phyloP scores from a whole-genome alignment of 768 basidiomycete species.

The Trametes elegans region DNA sequence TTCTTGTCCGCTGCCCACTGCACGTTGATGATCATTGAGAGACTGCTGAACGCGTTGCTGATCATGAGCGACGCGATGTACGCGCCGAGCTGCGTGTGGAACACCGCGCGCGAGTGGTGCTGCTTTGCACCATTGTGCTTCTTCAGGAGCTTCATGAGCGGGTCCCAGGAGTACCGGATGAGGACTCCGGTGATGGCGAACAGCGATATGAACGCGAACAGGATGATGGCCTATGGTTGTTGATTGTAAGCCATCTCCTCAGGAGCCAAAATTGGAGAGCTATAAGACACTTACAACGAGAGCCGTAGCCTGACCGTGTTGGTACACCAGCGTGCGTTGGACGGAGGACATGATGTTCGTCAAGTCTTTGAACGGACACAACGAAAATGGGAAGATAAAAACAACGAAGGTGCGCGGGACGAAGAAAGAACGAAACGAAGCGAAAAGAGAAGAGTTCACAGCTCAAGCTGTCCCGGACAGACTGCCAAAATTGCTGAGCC shows the following conservation, averaged over 20 bases:
- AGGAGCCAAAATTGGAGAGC: no score
- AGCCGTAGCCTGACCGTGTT: conserved; percentile 20
- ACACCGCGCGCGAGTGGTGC: conserved; percentile 47
- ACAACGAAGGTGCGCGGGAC: conserved; percentile 21
- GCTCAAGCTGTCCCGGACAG: conserved; percentile 28
- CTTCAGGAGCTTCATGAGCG: conserved; percentile 32
- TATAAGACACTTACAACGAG: conserved; percentile 24
- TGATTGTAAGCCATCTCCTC: no score
- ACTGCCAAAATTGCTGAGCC: conserved; percentile 24
- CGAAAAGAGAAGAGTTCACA: conserved; percentile 19
- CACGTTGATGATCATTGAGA: conserved; percentile 54
- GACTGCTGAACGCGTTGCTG: conserved; percentile 51
- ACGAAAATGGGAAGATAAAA: conserved; percentile 23
- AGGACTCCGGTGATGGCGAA: conserved; percentile 51
- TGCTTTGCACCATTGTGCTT: neutral
- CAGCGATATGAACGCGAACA: conserved; percentile 54
- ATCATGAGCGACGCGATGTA: conserved; percentile 65
- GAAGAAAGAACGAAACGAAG: conserved; percentile 22
- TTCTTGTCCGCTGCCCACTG: conserved; percentile 36
- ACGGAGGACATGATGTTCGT: conserved; percentile 26
- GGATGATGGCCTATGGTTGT: conserved; percentile 49
- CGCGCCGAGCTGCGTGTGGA: conserved; percentile 68
- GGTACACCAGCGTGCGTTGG: conserved; percentile 24
- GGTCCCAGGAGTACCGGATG: conserved; percentile 48
- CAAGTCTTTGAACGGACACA: conserved; percentile 27